Percentiles rank a stretch among this genome's conserved stretches.
These are phyloP conservation scores for Barnettozyma botsteinii DNA, from an alignment of 805 yeast genomes.

Conservation along the genomic window DNA sequence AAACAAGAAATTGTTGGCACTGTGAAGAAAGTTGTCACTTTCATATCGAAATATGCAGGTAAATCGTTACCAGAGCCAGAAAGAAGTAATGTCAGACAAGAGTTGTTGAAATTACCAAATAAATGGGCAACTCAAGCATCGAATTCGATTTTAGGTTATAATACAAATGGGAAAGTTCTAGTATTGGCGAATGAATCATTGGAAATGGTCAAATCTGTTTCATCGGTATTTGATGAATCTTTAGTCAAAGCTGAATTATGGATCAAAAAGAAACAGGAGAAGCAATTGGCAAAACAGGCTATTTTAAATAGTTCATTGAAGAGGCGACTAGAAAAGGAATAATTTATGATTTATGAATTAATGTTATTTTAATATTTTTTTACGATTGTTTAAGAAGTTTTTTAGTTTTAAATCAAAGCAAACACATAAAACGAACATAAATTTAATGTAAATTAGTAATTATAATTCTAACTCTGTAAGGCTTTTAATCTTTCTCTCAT, in stretches of 20 bases:
- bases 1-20: slow-evolving; percentile 84
- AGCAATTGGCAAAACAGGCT: slow-evolving; percentile 27
- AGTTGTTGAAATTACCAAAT: slow-evolving; percentile 67
- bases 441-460: no score
- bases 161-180: slow-evolving; percentile 65
- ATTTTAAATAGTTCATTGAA: slow-evolving; percentile 18
- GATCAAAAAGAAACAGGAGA: slow-evolving; percentile 48
- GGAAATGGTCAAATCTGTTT: slow-evolving; percentile 75
- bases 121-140: slow-evolving; percentile 51
- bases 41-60: slow-evolving; percentile 82
- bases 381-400: no score
- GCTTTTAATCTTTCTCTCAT: slow-evolving; percentile 90
- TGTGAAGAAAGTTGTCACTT: slow-evolving; percentile 78
- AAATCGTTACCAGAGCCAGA: slow-evolving; percentile 72
- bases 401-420: no score
- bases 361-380: neutral
- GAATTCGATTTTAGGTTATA: slow-evolving; percentile 13
- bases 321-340: slow-evolving; percentile 10
- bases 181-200: slow-evolving; percentile 84
- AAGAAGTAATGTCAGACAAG: slow-evolving; percentile 72
- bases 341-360: neutral
- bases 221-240: slow-evolving; percentile 79
- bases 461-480: slow-evolving; percentile 46
- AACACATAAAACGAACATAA: no score
- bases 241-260: slow-evolving; percentile 81